Base-by-base conservation (phyloP, 306 rosid species). In the Abrus pulchellus region DNA sequence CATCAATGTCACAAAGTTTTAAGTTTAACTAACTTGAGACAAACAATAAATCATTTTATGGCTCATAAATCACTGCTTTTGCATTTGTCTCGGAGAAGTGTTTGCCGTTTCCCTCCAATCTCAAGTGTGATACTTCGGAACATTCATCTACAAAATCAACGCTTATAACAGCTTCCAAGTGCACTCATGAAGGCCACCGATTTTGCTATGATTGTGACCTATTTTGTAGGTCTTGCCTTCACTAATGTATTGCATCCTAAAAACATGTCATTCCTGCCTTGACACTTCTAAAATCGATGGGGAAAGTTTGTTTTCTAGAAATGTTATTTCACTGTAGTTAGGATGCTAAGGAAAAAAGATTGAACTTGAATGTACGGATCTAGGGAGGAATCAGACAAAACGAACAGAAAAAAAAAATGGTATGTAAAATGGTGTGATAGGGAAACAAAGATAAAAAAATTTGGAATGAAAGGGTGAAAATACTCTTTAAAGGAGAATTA, bases 1-100 rank as follows among this genome's bases (percentile, higher is more conserved):
- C 61, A 77, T 68, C 87, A 41, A 56, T 33, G 32, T 83, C 52
- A 55, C 43, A 36, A 29, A 43, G 55, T 82, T 80, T 75, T 55
- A 62, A 64, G 76, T 27, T 75, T 55, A 62, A 64, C 80, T 27
- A 79, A 86, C 78, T 62, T 60, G 60, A 13, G 9, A 65, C 49
- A 3, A 63, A 72, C 64, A 72, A 54, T 27, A 55, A 76, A 75
- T 9, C 59, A 36, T 64, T 53, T 62, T 2, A 13, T 75, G 59
- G 8, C 55, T 56, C 28, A n/a, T 49, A 2, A 20, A 57, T 64
- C 80, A 36, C 27, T 56, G 14, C 5, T 68, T 34, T 13, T 62
- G 50, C 68, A 68, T 44, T 68, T 84, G 71, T 75, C 7, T 65
- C 2, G 61, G 61, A 5, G 54, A 40, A 68, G 63, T 12, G 79